Base-by-base conservation (phyloP, 345 rosid species). In the Camelina neglecta region DNA sequence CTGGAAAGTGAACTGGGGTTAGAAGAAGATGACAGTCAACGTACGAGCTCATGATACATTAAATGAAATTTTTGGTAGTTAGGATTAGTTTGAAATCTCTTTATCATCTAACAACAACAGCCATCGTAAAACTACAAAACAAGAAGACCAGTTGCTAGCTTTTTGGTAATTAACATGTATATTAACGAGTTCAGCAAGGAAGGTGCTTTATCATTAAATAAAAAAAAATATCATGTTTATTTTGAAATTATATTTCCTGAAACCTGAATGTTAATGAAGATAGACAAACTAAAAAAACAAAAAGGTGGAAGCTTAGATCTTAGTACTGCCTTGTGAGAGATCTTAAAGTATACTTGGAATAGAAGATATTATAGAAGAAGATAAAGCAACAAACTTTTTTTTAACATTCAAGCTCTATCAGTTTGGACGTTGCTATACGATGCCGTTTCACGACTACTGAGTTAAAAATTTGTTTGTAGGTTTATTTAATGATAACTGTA, bases 1-100 rank as follows among this genome's bases (percentile, higher is more conserved):
- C 69, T 93, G 55, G 97, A 90, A 76, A 82, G 48, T 42, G 97
- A 89, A 73, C 89, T 90, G 12, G 95, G 87, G 2, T 71, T 88
- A n/a, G 91, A 80, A 57, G 82, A 61, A 64, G 83, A 81, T 57
- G 53, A 79, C 38, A 56, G 60, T 7, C 60, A 82, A 45, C 58
- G 49, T 78, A 60, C 38, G 78, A 78, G 65, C 58, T 72, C 35
- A 72, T 67, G 81, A 78, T 73, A 44, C 59, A 66, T 60, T 78
- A 60, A 67, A 67, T 50, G 45, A 61, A 33, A 53, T 15, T 39
- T 39, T 36, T 74, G 65, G 41, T 45, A 29, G 26, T 24, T 64
- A 57, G 39, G 67, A 59, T 71, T 71, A 56, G 75, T 36, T 62
- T 68, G 41, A 36, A 61, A 35, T 49, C 49, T 51, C 21, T 24